Evolutionary conservation across 2,329 filamentous ascomycete genomes (phyloP).

Genomic region (Knufia fluminis): DNA sequence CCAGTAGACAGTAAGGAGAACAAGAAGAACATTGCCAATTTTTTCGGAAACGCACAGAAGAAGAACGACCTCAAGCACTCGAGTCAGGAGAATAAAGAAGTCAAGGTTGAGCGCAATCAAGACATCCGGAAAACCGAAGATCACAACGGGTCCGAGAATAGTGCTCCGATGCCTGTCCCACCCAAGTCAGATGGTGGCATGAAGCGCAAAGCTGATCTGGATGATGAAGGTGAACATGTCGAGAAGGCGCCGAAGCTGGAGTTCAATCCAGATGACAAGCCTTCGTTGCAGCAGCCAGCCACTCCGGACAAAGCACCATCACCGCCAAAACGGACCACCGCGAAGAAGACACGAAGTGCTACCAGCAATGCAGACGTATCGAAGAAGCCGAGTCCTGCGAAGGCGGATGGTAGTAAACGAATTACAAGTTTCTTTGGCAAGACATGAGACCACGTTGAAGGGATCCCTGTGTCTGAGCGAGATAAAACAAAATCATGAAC

Average conservation of each 20-base stretch:
- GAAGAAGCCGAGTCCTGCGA: constrained; percentile 34
- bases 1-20: constrained; percentile 79
- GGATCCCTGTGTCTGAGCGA: not conserved
- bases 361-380: constrained; percentile 44
- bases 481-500: no score
- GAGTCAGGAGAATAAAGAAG: constrained; percentile 19
- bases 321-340: constrained; percentile 30
- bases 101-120: constrained; percentile 31
- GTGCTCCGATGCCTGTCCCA: constrained; percentile 41
- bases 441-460: constrained; percentile 15
- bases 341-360: constrained; percentile 45
- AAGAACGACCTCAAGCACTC: constrained; percentile 17
- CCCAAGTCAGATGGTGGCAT: constrained; percentile 22
- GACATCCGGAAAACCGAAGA: constrained; percentile 37
- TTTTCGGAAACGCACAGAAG: constrained; percentile 54
- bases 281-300: constrained; percentile 12
- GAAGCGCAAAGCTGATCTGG: constrained; percentile 21
- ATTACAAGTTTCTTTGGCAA: constrained; percentile 43
- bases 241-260: constrained; percentile 25
- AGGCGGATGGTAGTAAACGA: constrained; percentile 42
- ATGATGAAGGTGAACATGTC: constrained; percentile 14
- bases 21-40: constrained; percentile 88
- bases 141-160: constrained; percentile 41
- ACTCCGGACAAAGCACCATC: constrained; percentile 26
- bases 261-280: constrained; percentile 14